Percentiles rank a stretch among this genome's conserved stretches.
phyloP scores from a whole-genome alignment of 768 basidiomycete species.

The Trametes villosa region DNA sequence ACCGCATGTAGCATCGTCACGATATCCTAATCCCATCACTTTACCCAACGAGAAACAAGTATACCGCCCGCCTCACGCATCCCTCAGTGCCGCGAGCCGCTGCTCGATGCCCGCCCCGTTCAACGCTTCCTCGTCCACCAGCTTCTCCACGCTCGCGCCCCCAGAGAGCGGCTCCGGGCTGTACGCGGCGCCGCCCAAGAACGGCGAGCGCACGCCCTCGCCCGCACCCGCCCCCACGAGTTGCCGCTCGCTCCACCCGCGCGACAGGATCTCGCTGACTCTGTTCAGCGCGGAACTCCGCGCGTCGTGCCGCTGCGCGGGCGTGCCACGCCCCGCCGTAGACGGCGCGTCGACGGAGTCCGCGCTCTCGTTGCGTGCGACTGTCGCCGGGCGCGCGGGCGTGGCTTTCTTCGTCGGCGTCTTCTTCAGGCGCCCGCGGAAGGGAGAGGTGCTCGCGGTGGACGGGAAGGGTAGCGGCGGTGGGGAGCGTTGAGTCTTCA shows the following conservation, averaged over 20 bases:
- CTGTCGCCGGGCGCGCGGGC: not conserved
- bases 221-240: not conserved
- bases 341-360: constrained; percentile 12
- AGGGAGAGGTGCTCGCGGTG: constrained; percentile 22
- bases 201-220: not conserved
- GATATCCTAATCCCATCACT: too few relatives aligned
- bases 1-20: too few relatives aligned
- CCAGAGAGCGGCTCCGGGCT: not conserved
- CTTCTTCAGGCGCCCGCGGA: constrained; percentile 27
- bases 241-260: constrained; percentile 33
- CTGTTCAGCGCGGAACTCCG: constrained; percentile 32
- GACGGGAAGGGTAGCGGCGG: constrained; percentile 27
- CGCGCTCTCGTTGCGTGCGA: constrained; percentile 3
- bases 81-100: constrained; percentile 15
- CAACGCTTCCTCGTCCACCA: constrained; percentile 9
- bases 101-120: constrained; percentile 24
- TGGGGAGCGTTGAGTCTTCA: constrained; percentile 28
- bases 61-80: not conserved
- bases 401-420: constrained; percentile 5
- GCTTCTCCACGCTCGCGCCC: constrained; percentile 2
- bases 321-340: constrained; percentile 17
- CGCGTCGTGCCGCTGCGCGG: constrained; percentile 34
- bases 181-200: not conserved
- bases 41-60: not conserved
- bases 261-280: constrained; percentile 36